Evolutionary conservation across 1,284 basidiomycete genomes (phyloP), one percentile per base, ranked within the genome.

Genomic region (Polyporus tsugae): DNA sequence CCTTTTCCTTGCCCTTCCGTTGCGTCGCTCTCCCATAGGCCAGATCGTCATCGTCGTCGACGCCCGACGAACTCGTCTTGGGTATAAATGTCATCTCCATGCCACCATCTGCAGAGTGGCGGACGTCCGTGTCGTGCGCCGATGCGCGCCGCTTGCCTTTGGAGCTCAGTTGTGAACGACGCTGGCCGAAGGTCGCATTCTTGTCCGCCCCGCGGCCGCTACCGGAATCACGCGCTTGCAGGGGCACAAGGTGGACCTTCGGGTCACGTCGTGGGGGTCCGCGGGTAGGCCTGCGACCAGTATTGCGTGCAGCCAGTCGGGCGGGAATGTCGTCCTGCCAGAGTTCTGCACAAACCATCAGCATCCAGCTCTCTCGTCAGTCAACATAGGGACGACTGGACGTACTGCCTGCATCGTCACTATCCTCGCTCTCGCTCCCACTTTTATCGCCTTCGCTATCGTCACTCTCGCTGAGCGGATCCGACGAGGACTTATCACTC

Each of bases 401-500:
- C 81, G 70, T 75, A 83, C 87, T 85, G 63, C 86, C 88, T 29
- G 85, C 86, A 63, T 88, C 86, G 73, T 88, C 87, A 70, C 84
- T 85, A 70, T 88, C 87, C 66, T 85, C 87, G 70, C 64, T 73
- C 65, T 75, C 75, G 41, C 71, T 75, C 73, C 65, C 80, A 76
- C 63, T 82, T 81, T 73, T 69, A 49, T 66, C 70, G 6, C 78
- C 80, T 74, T 64, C 82, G 80, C 67, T 67, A 42, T 67, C 72
- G 11, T 80, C 81, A 41, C 81, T 82, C 66, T 84, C 84, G 69
- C 82, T 86, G 38, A 91, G 78, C 19, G 87, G 90, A 73, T 92
- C 90, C 5, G 91, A 92, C 4, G 95, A 95, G n/a, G 82, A 76
- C 75, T 87, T 89, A 67, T 95, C 94, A 75, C 93, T 95, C 78